phyloP scores from a whole-genome alignment of 179 eudicot species.

The Silene vulgaris region DNA sequence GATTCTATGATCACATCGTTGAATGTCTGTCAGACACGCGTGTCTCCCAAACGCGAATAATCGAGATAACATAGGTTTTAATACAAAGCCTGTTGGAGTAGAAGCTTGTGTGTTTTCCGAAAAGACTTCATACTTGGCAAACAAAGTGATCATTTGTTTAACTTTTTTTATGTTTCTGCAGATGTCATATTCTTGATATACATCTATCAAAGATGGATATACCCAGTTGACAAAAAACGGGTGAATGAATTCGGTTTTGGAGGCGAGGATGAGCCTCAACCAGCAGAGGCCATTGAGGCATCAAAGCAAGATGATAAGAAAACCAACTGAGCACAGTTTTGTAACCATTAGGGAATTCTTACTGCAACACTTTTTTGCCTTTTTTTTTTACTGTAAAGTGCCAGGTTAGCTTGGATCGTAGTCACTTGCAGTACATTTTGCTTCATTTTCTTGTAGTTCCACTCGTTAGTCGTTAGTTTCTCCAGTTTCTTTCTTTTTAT shows the following conservation, averaged over 20 bases:
- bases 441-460: constrained; percentile 11
- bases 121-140: too few species aligned
- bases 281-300: constrained; percentile 34
- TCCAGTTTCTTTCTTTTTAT: not conserved
- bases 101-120: not conserved
- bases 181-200: constrained; percentile 90
- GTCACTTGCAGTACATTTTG: constrained; percentile 8
- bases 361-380: constrained; percentile 5
- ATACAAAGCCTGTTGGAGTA: not conserved
- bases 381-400: constrained; percentile 30
- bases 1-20: too few species aligned
- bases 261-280: constrained; percentile 66
- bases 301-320: constrained; percentile 68
- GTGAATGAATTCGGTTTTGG: constrained; percentile 93
- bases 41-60: too few species aligned
- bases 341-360: constrained; percentile 22
- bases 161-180: constrained; percentile 33
- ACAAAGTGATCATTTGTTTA: not conserved
- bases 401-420: constrained; percentile 23
- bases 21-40: too few species aligned
- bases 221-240: constrained; percentile 88
- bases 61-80: too few species aligned
- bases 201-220: constrained; percentile 82
- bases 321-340: constrained; percentile 56
- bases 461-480: not conserved